Percentiles rank a stretch among this genome's conserved stretches.
Evolutionary conservation across 495 filamentous ascomycete genomes (phyloP).

Genomic region (Trichoderma parareesei): DNA sequence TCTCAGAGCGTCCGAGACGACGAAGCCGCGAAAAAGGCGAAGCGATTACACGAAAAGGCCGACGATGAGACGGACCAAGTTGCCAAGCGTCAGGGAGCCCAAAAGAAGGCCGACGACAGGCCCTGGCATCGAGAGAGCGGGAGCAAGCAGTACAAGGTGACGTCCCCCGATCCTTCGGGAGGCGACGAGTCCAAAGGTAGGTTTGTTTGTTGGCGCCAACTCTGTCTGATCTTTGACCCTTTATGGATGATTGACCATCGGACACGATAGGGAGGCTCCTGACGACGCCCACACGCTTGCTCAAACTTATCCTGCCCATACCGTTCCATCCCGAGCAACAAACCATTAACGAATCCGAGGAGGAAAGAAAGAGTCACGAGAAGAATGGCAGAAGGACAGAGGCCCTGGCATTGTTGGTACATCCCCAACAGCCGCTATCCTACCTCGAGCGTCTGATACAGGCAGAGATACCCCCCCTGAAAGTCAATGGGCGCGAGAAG

Average conservation of each 20-base stretch:
- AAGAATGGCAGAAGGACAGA: slow-evolving; percentile 55
- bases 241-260: neutral
- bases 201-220: neutral
- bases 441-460: slow-evolving; percentile 89
- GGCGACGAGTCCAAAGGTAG: slow-evolving; percentile 55
- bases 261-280: slow-evolving; percentile 63
- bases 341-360: slow-evolving; percentile 36
- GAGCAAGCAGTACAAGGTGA: slow-evolving; percentile 41
- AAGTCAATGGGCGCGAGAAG: slow-evolving; percentile 50
- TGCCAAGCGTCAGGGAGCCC: slow-evolving; percentile 19
- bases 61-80: slow-evolving; percentile 32
- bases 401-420: slow-evolving; percentile 79
- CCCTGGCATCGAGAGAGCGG: slow-evolving; percentile 68
- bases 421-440: slow-evolving; percentile 87
- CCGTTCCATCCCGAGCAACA: slow-evolving; percentile 43
- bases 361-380: slow-evolving; percentile 36
- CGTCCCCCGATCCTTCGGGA: slow-evolving; percentile 30
- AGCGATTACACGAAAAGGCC: slow-evolving; percentile 28
- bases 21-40: slow-evolving; percentile 23
- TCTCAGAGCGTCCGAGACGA: neutral
- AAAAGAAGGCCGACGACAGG: slow-evolving; percentile 28
- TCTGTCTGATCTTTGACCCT: neutral
- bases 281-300: slow-evolving; percentile 79
- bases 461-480: slow-evolving; percentile 72
- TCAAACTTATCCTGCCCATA: slow-evolving; percentile 83